These are phyloP conservation scores for Candida sanyaensis DNA, from an alignment of 1,139 yeast genomes.

Conservation along the genomic window DNA sequence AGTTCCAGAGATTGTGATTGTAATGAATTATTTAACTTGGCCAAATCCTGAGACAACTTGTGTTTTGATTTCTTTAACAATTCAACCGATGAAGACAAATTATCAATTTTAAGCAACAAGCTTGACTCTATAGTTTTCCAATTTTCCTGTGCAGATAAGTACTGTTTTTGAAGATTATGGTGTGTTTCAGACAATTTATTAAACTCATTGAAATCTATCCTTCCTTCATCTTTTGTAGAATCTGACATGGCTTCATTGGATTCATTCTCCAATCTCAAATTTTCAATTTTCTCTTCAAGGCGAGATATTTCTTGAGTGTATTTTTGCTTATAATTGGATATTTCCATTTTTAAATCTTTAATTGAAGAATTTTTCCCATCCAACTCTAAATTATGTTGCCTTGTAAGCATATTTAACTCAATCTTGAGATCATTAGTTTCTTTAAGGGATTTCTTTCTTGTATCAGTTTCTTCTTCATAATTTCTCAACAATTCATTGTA, in stretches of 20 bases:
- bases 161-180: constrained; percentile 62
- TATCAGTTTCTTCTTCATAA: constrained; percentile 35
- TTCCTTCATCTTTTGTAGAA: constrained; percentile 11
- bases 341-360: constrained; percentile 27
- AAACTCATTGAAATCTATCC: constrained; percentile 33
- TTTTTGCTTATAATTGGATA: constrained; percentile 33
- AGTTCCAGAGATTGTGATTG: constrained; percentile 25
- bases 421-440: constrained; percentile 41
- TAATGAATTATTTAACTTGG: constrained; percentile 22
- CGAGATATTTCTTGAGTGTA: constrained; percentile 48
- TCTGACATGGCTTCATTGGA: constrained; percentile 2
- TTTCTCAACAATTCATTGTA: constrained; percentile 35
- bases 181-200: constrained; percentile 41
- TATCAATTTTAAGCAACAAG: constrained; percentile 47
- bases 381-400: constrained; percentile 38
- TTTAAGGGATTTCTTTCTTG: constrained; percentile 27
- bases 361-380: constrained; percentile 30
- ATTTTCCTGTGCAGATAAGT: constrained; percentile 63
- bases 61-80: constrained; percentile 32
- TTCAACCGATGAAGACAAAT: constrained; percentile 43
- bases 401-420: constrained; percentile 41
- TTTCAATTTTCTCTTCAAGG: constrained; percentile 51
- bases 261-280: constrained; percentile 33
- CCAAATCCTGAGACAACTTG: constrained; percentile 31
- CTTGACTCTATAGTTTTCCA: constrained; percentile 66